These are phyloP conservation scores for Gymnopilus junonius DNA, from an alignment of 768 basidiomycete species.

Conservation along the genomic window DNA sequence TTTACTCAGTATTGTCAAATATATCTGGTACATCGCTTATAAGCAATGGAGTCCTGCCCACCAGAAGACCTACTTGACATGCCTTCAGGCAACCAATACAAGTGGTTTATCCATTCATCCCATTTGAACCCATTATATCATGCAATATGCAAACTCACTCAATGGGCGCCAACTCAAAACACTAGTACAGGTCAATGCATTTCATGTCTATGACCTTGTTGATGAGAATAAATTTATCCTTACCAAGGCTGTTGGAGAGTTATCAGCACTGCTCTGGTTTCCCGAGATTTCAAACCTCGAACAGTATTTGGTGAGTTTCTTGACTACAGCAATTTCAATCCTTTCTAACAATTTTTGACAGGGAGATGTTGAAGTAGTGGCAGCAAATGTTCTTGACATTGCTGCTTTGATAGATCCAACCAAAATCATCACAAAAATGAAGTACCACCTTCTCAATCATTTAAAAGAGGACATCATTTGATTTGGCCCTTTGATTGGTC, in stretches of 20 bases:
- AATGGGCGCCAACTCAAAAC: conserved; percentile 47
- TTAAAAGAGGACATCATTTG: conserved; percentile 33
- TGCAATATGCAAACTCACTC: conserved; percentile 45
- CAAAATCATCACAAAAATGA: conserved; percentile 38
- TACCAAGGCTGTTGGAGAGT: conserved; percentile 36
- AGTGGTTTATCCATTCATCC: conserved; percentile 32
- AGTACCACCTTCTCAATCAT: conserved; percentile 39
- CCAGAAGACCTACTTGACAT: conserved; percentile 28
- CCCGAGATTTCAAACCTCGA: conserved; percentile 38
- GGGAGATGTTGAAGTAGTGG: conserved; percentile 30
- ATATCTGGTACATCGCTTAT: conserved; percentile 41
- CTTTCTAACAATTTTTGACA: too few species aligned
- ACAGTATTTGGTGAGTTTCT: conserved; percentile 34
- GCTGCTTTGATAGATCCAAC: conserved; percentile 35
- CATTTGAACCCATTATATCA: conserved; percentile 44
- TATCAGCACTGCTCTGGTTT: conserved; percentile 45
- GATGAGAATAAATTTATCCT: conserved; percentile 27
- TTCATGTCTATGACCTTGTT: conserved; percentile 44
- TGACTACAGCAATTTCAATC: too few species aligned
- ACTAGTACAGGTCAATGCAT: conserved; percentile 37
- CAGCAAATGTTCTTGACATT: conserved; percentile 41
- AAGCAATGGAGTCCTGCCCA: conserved; percentile 30
- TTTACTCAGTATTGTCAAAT: conserved; percentile 46
- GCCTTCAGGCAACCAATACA: conserved; percentile 36
- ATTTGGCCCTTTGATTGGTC: conserved; percentile 38